Conservation (phyloP, 192 early-diverging fungal species). For the Coemansia brasiliensis region DNA sequence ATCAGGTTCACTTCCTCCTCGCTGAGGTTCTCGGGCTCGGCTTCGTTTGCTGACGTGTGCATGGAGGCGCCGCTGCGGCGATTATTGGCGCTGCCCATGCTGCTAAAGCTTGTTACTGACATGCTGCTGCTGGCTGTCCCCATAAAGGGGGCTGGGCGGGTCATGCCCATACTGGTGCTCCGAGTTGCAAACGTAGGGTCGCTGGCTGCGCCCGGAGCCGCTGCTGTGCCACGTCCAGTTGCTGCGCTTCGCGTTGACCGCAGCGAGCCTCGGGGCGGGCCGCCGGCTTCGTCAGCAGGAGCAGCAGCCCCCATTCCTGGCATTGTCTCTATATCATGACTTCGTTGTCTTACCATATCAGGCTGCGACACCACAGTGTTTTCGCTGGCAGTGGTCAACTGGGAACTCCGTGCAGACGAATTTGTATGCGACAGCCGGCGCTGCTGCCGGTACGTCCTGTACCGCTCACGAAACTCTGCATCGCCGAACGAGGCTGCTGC, state of each 20-base stretch:
- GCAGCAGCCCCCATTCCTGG: background rate
- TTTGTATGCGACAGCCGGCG: constrained; percentile 43
- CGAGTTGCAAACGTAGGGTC: constrained; percentile 28
- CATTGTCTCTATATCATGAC: constrained; percentile 32
- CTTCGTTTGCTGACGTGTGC: constrained; percentile 3
- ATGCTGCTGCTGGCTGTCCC: constrained; percentile 22
- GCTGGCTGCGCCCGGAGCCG: background rate
- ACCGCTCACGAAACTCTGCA: constrained; percentile 45
- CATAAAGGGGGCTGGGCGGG: constrained; percentile 25
- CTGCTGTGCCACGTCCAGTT: constrained; percentile 8
- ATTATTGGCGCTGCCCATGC: constrained; percentile 10
- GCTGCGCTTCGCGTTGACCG: constrained; percentile 45
- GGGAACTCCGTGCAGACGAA: constrained; percentile 37
- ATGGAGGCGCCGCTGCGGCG: constrained; percentile 25
- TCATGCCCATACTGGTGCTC: constrained; percentile 19
- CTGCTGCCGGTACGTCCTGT: constrained; percentile 49
- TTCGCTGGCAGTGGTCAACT: constrained; percentile 42
- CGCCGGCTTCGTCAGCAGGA: constrained; percentile 8
- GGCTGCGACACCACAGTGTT: constrained; percentile 9
- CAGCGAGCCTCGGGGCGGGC: constrained; percentile 43
- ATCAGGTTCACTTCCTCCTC: constrained; percentile 56
- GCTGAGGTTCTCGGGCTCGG: constrained; percentile 27
- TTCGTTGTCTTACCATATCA: constrained; percentile 21
- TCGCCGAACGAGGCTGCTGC: constrained; percentile 11
- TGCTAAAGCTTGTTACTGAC: constrained; percentile 15